Evolutionary conservation across 805 yeast genomes (phyloP).

Genomic region (Kazachstania psychrophila): DNA sequence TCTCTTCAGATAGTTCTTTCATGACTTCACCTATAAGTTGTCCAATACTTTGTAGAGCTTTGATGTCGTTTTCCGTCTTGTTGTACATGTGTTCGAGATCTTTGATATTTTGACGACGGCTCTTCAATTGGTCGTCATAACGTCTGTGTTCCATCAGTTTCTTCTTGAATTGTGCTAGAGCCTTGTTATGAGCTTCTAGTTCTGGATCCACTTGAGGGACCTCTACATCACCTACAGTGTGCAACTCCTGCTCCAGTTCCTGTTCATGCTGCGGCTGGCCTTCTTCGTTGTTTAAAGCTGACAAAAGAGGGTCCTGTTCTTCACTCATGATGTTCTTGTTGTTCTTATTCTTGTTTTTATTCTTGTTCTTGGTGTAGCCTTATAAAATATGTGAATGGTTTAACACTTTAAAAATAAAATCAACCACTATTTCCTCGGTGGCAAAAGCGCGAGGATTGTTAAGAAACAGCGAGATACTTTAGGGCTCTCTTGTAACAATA

Average conservation of each 20-base stretch:
- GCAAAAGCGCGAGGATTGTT: too few species aligned
- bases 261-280: constrained; percentile 8
- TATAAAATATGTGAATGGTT: too few species aligned
- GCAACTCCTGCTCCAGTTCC: constrained; percentile 3
- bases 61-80: constrained; percentile 93
- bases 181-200: constrained; percentile 48
- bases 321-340: constrained; percentile 36
- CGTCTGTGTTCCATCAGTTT: constrained; percentile 87
- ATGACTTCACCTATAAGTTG: constrained; percentile 95
- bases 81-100: constrained; percentile 76
- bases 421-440: too few species aligned
- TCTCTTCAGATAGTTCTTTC: constrained; percentile 88
- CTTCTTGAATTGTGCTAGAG: constrained; percentile 68
- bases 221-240: neutral
- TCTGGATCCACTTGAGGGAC: constrained; percentile 49
- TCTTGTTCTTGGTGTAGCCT: neutral
- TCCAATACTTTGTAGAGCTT: constrained; percentile 93
- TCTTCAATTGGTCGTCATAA: constrained; percentile 87
- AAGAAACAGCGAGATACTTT: too few species aligned
- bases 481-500: too few species aligned
- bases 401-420: too few species aligned
- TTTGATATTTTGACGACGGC: constrained; percentile 71
- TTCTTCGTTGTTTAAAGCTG: constrained; percentile 37
- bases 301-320: constrained; percentile 70
- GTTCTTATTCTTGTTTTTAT: neutral